Evolutionary conservation across 306 rosid genomes (phyloP).

Genomic region (Crotalaria pallida): DNA sequence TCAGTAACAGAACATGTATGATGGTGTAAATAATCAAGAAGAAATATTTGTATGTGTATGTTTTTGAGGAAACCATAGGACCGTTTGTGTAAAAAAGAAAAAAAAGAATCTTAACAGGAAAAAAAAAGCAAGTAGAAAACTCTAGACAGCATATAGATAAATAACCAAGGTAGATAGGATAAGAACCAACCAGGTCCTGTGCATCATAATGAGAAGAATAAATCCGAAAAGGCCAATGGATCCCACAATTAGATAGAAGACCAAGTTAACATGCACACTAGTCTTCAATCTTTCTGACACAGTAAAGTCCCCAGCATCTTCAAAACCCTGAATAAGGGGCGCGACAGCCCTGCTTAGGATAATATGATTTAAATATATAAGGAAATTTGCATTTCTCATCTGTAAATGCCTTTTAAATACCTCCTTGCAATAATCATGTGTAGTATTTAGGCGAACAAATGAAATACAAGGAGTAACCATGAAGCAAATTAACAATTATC

Average conservation of each 20-base stretch:
- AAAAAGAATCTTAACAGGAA: background rate
- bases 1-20: background rate
- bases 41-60: background rate
- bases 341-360: slow-evolving; percentile 90
- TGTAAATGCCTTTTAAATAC: slow-evolving; percentile 8
- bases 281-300: slow-evolving; percentile 85
- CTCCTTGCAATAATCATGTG: background rate
- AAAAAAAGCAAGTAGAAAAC: background rate
- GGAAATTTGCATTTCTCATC: slow-evolving; percentile 30
- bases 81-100: slow-evolving; percentile 13
- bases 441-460: background rate
- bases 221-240: slow-evolving; percentile 71
- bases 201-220: slow-evolving; percentile 65
- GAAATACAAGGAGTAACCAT: background rate
- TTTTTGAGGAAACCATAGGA: background rate
- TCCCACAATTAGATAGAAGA: slow-evolving; percentile 84
- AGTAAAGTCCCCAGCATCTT: slow-evolving; percentile 98
- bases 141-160: slow-evolving; percentile 4
- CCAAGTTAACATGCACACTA: slow-evolving; percentile 78
- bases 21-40: background rate
- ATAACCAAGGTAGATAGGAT: slow-evolving; percentile 18
- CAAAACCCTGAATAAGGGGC: slow-evolving; percentile 99
- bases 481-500: background rate
- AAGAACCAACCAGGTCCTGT: slow-evolving; percentile 53
- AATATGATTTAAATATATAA: slow-evolving; percentile 35